Evolutionary conservation across 177 flowering plant genomes (phyloP).

Genomic region (Tripterygium wilfordii): DNA sequence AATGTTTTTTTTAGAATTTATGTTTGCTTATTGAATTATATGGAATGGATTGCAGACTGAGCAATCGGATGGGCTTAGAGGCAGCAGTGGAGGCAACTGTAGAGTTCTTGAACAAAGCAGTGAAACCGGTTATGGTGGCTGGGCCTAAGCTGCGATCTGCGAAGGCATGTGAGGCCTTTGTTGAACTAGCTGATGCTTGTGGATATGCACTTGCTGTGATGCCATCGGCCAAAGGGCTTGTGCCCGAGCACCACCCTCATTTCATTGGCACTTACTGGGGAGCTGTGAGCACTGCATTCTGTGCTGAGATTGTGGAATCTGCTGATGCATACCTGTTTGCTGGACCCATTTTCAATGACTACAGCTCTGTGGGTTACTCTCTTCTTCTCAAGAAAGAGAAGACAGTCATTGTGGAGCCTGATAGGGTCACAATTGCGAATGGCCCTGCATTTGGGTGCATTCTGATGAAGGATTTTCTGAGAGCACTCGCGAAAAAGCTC

Average conservation of each 20-base stretch:
- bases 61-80: conserved; percentile 60
- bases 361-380: conserved; percentile 11
- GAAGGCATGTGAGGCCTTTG: conserved; percentile 7
- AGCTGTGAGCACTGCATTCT: conserved; percentile 11
- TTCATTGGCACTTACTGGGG: conserved; percentile 16
- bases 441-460: conserved; percentile 51
- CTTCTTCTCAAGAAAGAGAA: conserved; percentile 15
- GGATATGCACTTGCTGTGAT: conserved; percentile 8
- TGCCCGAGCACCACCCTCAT: conserved; percentile 5
- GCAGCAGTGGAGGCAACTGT: conserved; percentile 82
- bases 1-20: too few relatives aligned
- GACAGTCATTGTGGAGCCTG: conserved; percentile 11
- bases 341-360: conserved; percentile 14
- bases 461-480: conserved; percentile 72
- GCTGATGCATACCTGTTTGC: conserved; percentile 16
- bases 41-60: conserved; percentile 61
- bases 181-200: conserved; percentile 9
- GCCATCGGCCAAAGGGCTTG: conserved; percentile 13
- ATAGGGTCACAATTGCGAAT: conserved; percentile 5
- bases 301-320: conserved; percentile 14
- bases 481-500: conserved; percentile 54
- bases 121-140: conserved; percentile 11
- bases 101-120: conserved; percentile 64
- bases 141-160: conserved; percentile 10
- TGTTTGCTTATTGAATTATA: too few relatives aligned